These are phyloP conservation scores for Rubroshorea leprosula DNA, from an alignment of 345 rosid genomes.

Conservation along the genomic window DNA sequence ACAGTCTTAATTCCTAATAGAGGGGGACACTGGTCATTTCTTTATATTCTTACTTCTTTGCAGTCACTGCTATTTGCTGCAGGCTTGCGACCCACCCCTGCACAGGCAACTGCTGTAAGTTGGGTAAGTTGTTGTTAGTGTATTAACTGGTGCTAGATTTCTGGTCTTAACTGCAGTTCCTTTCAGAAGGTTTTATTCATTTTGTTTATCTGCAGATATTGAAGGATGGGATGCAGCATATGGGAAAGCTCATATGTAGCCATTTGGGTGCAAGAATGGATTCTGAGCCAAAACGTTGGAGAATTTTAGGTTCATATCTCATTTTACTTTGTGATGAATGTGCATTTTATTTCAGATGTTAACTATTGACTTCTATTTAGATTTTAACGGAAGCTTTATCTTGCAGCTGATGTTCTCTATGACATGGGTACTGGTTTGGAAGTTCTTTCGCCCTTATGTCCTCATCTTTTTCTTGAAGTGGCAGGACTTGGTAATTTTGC, in stretches of 20 bases:
- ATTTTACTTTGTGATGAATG: constrained; percentile 12
- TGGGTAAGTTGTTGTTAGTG: constrained; percentile 54
- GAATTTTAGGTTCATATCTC: constrained; percentile 60
- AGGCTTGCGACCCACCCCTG: constrained; percentile 91
- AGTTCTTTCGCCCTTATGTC: constrained; percentile 84
- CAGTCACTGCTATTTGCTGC: constrained; percentile 99
- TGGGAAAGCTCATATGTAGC: constrained; percentile 88
- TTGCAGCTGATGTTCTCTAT: constrained; percentile 88
- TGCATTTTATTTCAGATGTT: constrained; percentile 2
- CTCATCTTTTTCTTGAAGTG: constrained; percentile 86
- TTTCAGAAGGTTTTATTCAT: neutral
- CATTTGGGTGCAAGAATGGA: constrained; percentile 97
- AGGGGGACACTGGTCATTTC: neutral
- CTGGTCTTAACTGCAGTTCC: neutral
- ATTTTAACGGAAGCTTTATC: constrained; percentile 10
- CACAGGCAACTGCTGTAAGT: constrained; percentile 91
- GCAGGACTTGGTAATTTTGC: constrained; percentile 97
- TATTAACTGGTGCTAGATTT: neutral
- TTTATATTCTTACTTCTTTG: constrained; percentile 43
- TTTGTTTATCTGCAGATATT: constrained; percentile 48
- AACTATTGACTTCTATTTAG: constrained; percentile 1
- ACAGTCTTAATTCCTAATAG: neutral
- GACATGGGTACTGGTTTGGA: constrained; percentile 92
- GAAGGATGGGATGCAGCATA: constrained; percentile 97
- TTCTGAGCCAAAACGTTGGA: constrained; percentile 92